Percentiles rank a stretch among this genome's conserved stretches.
These are phyloP conservation scores for Trypanosoma scelopori DNA, from an alignment of 208 protist species.

Conservation along the genomic window DNA sequence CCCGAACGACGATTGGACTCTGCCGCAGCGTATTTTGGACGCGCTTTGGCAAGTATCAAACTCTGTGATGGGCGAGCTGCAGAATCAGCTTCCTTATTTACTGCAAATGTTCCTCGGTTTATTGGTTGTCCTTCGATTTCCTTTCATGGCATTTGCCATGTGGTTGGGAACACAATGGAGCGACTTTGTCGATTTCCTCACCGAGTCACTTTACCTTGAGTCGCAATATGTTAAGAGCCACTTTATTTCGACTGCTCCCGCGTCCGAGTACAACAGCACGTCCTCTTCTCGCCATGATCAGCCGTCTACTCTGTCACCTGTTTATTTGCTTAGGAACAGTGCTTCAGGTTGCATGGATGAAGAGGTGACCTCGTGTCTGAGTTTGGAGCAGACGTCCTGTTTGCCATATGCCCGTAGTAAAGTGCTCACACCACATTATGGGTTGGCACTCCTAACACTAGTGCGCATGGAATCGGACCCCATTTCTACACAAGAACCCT, in stretches of 20 bases:
- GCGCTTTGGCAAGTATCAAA: constrained; percentile 41
- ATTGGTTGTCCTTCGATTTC: constrained; percentile 17
- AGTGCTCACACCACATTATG: constrained; percentile 7
- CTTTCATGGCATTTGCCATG: constrained; percentile 20
- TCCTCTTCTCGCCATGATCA: background rate
- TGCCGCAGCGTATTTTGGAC: constrained; percentile 36
- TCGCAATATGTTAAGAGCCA: constrained; percentile 17
- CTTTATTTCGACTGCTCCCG: background rate
- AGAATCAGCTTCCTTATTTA: constrained; percentile 24
- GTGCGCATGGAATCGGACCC: constrained; percentile 11
- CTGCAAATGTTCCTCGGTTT: constrained; percentile 16
- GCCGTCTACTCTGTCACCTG: constrained; percentile 7
- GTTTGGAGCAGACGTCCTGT: too few relatives aligned
- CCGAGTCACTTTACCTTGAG: constrained; percentile 25
- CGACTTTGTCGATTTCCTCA: constrained; percentile 15
- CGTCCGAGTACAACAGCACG: background rate
- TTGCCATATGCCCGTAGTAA: background rate
- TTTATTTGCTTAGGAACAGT: constrained; percentile 5
- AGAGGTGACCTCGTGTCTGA: too few relatives aligned
- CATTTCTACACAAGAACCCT: background rate
- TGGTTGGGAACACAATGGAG: constrained; percentile 30
- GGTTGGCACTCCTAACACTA: constrained; percentile 14
- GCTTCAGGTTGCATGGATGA: too few relatives aligned
- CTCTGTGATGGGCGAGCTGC: constrained; percentile 41
- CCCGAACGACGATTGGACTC: constrained; percentile 33